Evolutionary conservation across 2,329 filamentous ascomycete species (phyloP), one percentile per base, ranked within the genome.

Genomic region (Rutstroemia sp.): DNA sequence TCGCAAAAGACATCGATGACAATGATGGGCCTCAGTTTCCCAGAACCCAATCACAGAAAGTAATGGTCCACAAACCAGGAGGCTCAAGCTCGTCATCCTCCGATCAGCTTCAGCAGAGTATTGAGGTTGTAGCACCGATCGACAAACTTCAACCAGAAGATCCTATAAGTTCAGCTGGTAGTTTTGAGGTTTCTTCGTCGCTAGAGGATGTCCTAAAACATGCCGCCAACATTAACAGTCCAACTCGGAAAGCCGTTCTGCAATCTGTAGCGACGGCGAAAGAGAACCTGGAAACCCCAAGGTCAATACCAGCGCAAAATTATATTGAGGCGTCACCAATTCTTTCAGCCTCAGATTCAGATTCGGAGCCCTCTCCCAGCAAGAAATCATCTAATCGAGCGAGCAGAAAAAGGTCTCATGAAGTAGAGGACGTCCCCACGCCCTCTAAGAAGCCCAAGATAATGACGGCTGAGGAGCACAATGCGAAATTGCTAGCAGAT

Each of bases 401-500:
- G 44, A 16, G 52, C 39, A 48, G 38, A 30, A 63, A 63, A 45
- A 48, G 57, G 27, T 19, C 57, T 23, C 56, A 36, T 17, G 61
- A 67, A 16, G 21, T 14, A 14, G 19, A 44, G 7, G 58, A 60
- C 16, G 56, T 14, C 38, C n/a, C 48, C 3, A 59, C 56, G 34
- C 54, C 60, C 12, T 61, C 63, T 6, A 68, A 66, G 44, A 61
- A 57, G 50, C 45, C 57, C 7, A 66, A 63, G 46, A 21, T 56
- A 7, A 72, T 94, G 75, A 96, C 90, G 0, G 88, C 94, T 0
- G 92, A 99, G 71, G 88, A 96, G 68, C 91, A 97, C 71, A 99
- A 97, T 67, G 88, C 89, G 9, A 76, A 87, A 58, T 77, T 97
- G 1, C 77, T 99, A 3, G 82, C 87, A 2, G 91, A 97, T 66